These are phyloP conservation scores for Purpureocillium takamizusanense DNA, from an alignment of 2,329 filamentous ascomycete species.

Conservation along the genomic window DNA sequence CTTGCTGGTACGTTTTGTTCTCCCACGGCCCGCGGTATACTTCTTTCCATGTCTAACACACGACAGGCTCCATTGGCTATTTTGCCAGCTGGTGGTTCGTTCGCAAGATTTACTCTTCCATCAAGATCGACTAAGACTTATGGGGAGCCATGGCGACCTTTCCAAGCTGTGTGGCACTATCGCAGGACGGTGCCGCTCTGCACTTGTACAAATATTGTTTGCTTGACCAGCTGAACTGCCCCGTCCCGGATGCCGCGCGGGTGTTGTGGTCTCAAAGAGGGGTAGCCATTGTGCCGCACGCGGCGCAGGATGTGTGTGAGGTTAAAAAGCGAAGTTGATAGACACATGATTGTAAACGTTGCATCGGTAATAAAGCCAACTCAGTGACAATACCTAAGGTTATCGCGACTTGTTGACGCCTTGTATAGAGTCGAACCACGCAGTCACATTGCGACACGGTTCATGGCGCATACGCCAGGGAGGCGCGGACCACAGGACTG, in stretches of 20 bases:
- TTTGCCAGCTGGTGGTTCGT: conserved; percentile 93
- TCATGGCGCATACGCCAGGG: too few species aligned
- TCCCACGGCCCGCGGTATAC: too few species aligned
- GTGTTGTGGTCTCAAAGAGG: not conserved
- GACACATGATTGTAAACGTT: not conserved
- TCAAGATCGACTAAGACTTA: conserved; percentile 76
- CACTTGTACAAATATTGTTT: too few species aligned
- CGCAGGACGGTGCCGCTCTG: too few species aligned
- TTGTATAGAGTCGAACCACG: too few species aligned
- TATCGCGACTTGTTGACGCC: too few species aligned
- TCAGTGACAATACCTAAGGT: not conserved
- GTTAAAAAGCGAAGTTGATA: not conserved
- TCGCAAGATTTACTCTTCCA: conserved; percentile 88
- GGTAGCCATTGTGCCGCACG: not conserved
- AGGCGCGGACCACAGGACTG: too few species aligned
- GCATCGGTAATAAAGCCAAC: not conserved
- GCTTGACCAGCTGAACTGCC: too few species aligned
- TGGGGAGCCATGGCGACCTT: too few species aligned
- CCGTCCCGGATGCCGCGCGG: not conserved
- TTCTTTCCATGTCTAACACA: not conserved
- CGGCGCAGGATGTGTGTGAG: not conserved
- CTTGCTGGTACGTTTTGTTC: conserved; percentile 65
- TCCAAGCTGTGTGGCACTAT: too few species aligned
- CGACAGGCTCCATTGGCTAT: conserved; percentile 83
- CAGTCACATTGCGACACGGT: too few species aligned